Evolutionary conservation across 345 rosid species (phyloP).

Genomic region (Luvunga scandens): DNA sequence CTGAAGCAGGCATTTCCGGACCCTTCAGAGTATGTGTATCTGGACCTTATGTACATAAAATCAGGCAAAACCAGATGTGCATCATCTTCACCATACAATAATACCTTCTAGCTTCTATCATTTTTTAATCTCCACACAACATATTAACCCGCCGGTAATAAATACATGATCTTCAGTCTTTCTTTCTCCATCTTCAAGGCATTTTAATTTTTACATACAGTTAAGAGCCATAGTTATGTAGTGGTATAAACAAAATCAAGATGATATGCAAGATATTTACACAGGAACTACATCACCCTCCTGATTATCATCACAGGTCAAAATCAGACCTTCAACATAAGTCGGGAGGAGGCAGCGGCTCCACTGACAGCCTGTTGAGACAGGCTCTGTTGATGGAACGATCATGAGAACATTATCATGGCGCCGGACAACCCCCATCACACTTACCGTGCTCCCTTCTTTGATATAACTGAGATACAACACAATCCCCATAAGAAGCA

Average conservation of each 20-base stretch:
- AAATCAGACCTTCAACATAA: conserved; percentile 69
- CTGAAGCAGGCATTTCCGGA: conserved; percentile 4
- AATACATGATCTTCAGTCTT: background rate
- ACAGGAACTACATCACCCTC: conserved; percentile 76
- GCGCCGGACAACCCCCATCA: conserved; percentile 84
- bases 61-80: conserved; percentile 19
- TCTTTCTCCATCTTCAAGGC: conserved; percentile 11
- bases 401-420: conserved; percentile 87
- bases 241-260: conserved; percentile 9
- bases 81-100: conserved; percentile 7
- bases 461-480: conserved; percentile 60
- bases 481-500: conserved; percentile 12
- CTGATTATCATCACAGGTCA: conserved; percentile 73
- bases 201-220: conserved; percentile 7
- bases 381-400: conserved; percentile 63
- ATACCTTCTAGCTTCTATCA: conserved; percentile 18
- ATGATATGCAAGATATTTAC: conserved; percentile 28
- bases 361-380: conserved; percentile 83
- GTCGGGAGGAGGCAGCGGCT: conserved; percentile 68
- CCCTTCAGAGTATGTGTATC: conserved; percentile 14
- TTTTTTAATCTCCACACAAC: background rate
- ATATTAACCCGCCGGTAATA: background rate
- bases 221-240: background rate
- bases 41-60: conserved; percentile 27
- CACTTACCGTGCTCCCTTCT: conserved; percentile 97